phyloP scores from a whole-genome alignment of 148 eudicot species.

The Chenopodium album region DNA sequence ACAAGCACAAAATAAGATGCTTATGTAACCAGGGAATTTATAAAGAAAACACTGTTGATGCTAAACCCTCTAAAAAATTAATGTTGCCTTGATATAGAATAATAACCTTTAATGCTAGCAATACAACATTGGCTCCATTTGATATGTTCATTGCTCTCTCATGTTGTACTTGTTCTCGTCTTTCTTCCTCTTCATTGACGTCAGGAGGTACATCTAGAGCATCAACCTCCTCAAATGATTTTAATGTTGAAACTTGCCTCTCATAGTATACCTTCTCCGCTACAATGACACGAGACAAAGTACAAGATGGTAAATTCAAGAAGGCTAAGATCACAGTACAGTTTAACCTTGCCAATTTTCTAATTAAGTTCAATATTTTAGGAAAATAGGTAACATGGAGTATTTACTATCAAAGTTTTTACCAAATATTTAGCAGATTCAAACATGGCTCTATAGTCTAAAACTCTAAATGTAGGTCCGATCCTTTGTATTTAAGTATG shows the following conservation, averaged over 20 bases:
- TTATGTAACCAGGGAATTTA: not conserved
- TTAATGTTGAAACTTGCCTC: constrained; percentile 61
- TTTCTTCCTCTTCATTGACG: constrained; percentile 43
- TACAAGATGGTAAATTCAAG: not conserved
- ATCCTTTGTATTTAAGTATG: no score
- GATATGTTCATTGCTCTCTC: constrained; percentile 77
- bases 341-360: not conserved
- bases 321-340: not conserved
- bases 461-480: no score
- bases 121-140: constrained; percentile 51
- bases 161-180: constrained; percentile 49
- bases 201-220: constrained; percentile 34
- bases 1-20: no score
- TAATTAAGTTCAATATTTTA: no score
- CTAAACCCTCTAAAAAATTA: not conserved
- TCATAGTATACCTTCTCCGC: constrained; percentile 76
- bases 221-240: constrained; percentile 70
- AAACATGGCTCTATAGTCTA: no score
- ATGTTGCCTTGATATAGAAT: not conserved
- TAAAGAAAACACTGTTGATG: not conserved
- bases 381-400: no score
- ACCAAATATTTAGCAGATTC: no score
- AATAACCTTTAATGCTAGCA: constrained; percentile 64
- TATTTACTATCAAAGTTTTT: no score
- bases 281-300: constrained; percentile 16